phyloP scores from a whole-genome alignment of 2,329 filamentous ascomycete genomes.

The Pseudogymnoascus sp. region DNA sequence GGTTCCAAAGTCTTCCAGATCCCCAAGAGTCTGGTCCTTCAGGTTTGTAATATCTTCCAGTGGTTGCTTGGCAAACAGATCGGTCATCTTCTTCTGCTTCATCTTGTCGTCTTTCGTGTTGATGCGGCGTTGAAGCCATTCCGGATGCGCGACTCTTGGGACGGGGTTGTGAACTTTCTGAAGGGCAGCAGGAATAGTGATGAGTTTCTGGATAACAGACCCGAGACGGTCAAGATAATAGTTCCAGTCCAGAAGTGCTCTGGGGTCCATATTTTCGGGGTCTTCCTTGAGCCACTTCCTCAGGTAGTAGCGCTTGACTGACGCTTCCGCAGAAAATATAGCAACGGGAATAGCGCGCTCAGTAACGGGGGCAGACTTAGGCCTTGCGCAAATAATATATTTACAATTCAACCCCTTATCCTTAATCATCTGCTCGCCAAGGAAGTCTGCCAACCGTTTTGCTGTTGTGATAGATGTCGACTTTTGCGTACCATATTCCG shows the following conservation, averaged over 20 bases:
- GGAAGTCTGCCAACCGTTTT: slow-evolving; percentile 85
- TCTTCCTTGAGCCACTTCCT: slow-evolving; percentile 96
- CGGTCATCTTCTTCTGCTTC: slow-evolving; percentile 98
- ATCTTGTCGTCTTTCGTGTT: slow-evolving; percentile 93
- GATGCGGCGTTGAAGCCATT: slow-evolving; percentile 92
- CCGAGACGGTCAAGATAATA: slow-evolving; percentile 95
- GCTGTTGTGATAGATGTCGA: slow-evolving; percentile 99
- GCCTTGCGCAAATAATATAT: slow-evolving; percentile 90
- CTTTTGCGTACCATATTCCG: slow-evolving; percentile 92
- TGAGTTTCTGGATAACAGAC: slow-evolving; percentile 96
- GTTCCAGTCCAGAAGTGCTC: slow-evolving; percentile 87
- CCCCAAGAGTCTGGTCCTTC: slow-evolving; percentile 46
- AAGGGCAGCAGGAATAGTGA: slow-evolving; percentile 93
- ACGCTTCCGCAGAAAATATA: slow-evolving; percentile 90
- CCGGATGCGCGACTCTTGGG: slow-evolving; percentile 84
- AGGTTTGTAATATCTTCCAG: slow-evolving; percentile 65
- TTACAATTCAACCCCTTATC: slow-evolving; percentile 99
- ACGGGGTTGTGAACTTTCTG: slow-evolving; percentile 95
- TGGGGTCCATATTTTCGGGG: slow-evolving; percentile 79
- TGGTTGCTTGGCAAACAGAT: slow-evolving; percentile 70
- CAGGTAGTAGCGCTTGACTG: slow-evolving; percentile 79
- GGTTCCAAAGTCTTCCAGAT: slow-evolving; percentile 75
- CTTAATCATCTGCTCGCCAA: slow-evolving; percentile 98
- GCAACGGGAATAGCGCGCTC: slow-evolving; percentile 91
- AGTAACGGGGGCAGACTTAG: slow-evolving; percentile 83